Evolutionary conservation across 1,284 basidiomycete genomes (phyloP).

Genomic region (Ceratobasidium papillatum): DNA sequence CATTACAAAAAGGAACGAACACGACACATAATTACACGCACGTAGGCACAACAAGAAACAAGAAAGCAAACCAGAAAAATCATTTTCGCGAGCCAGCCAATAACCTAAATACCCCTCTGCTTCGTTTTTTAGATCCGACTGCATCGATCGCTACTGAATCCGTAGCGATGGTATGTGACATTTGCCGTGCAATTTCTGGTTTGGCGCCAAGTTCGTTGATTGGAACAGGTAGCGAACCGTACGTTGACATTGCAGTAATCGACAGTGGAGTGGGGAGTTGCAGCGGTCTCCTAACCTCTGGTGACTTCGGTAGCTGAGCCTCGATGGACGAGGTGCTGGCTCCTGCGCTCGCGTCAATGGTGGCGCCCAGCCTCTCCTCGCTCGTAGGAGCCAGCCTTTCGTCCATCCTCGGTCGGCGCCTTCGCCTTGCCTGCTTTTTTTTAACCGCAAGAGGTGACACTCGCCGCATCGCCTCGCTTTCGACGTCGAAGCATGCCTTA

Average conservation of each 20-base stretch:
- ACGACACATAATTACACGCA: background rate
- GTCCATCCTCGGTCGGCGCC: slow-evolving; percentile 22
- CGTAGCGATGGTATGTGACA: slow-evolving; percentile 1
- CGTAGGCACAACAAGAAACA: too few species aligned
- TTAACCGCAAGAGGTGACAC: slow-evolving; percentile 53
- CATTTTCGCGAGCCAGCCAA: background rate
- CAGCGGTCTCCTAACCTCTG: background rate
- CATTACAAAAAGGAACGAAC: slow-evolving; percentile 23
- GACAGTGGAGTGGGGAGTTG: background rate
- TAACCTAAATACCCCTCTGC: slow-evolving; percentile 9
- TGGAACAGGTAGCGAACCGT: background rate
- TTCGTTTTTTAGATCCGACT: slow-evolving; percentile 3
- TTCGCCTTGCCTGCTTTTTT: slow-evolving; percentile 24
- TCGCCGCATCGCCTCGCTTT: slow-evolving; percentile 69
- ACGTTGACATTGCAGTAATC: background rate
- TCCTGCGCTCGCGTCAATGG: background rate
- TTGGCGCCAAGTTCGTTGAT: background rate
- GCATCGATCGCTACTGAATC: background rate
- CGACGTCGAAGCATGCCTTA: slow-evolving; percentile 72
- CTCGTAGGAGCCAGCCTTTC: background rate
- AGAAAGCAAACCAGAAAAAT: background rate
- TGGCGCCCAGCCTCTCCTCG: background rate
- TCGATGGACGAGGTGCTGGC: background rate
- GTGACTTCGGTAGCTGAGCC: background rate
- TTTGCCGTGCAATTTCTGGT: slow-evolving; percentile 2